Evolutionary conservation across 176 grass and related monocot genomes (phyloP), one percentile per base, ranked within the genome.

Genomic region (Cymbopogon citratus): DNA sequence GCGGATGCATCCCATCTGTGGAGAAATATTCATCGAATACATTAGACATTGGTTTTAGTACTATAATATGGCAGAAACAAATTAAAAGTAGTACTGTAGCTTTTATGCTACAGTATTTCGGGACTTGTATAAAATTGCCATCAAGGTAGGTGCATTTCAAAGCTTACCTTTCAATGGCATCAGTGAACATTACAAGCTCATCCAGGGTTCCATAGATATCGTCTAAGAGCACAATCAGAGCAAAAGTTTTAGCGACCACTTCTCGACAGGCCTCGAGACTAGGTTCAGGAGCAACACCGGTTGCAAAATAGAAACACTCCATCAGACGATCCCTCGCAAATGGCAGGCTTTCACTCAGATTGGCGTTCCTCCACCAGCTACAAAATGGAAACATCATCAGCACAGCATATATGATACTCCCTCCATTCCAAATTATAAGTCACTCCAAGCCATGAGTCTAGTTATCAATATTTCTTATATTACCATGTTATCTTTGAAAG

Each of bases 161-260:
- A 71, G 12, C 12, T 46, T 73, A 84, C 76, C 75, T 84, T 38
- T 43, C 65, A 9, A 89, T 40, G 1, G 35, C 87, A 13, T 72
- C 18, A 0, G 87, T 89, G 19, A 86, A 89, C 1, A 46, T 35
- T 1, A 4, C 21, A n/a, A 89, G 73, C 39, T 89, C 87, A 12
- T 78, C 66, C 4, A 82, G 12, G 0, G 78, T 82, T 16, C 87
- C 87, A 5, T 89, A 89, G 9, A 89, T 12, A 56, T 89, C 87
- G 43, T 89, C 87, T 3, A 89, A 63, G 7, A 73, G 25, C 25
- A 81, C 62, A 3, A 85, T 44, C 6, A 89, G 68, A 31, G 29
- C 16, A 15, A 25, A 39, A 1, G 25, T 24, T 74, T 85, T 89
- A 18, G 78, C 80, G 1, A 85, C 40, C 16, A 45, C 73, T 67